Conservation (phyloP, 2,329 filamentous ascomycete genomes). For the Claviceps pazoutovae region DNA sequence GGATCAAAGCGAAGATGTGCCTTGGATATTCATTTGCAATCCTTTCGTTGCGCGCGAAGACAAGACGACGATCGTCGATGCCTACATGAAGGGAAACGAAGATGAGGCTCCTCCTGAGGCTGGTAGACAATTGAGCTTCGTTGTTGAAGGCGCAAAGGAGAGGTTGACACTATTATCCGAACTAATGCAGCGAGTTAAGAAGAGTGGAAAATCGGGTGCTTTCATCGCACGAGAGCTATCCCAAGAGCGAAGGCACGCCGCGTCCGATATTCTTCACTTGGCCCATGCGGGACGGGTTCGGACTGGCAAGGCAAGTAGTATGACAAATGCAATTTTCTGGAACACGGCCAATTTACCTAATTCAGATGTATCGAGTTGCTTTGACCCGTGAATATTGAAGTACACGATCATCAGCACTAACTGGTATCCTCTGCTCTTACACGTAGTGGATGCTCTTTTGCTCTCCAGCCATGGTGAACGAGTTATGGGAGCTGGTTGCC, state of each 20-base stretch:
- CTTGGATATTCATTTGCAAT: conserved; percentile 65
- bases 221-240: conserved; percentile 33
- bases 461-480: conserved; percentile 36
- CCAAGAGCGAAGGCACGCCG: conserved; percentile 33
- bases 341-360: not conserved
- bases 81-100: conserved; percentile 29
- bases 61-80: conserved; percentile 20
- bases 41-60: conserved; percentile 33
- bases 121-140: conserved; percentile 30
- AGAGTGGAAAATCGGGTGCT: conserved; percentile 18
- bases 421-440: not conserved
- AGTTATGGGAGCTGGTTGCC: conserved; percentile 52
- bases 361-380: not conserved
- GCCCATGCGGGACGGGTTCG: conserved; percentile 45
- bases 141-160: conserved; percentile 39
- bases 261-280: conserved; percentile 42
- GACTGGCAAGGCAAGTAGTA: conserved; percentile 45
- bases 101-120: conserved; percentile 34
- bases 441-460: conserved; percentile 64
- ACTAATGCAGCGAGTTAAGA: conserved; percentile 35
- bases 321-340: not conserved
- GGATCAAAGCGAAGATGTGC: conserved; percentile 25
- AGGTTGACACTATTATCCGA: conserved; percentile 30
- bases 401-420: not conserved
- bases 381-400: not conserved